phyloP scores from a whole-genome alignment of 225 moss, liverwort and hornwort genomes.

The Neckera pumila region DNA sequence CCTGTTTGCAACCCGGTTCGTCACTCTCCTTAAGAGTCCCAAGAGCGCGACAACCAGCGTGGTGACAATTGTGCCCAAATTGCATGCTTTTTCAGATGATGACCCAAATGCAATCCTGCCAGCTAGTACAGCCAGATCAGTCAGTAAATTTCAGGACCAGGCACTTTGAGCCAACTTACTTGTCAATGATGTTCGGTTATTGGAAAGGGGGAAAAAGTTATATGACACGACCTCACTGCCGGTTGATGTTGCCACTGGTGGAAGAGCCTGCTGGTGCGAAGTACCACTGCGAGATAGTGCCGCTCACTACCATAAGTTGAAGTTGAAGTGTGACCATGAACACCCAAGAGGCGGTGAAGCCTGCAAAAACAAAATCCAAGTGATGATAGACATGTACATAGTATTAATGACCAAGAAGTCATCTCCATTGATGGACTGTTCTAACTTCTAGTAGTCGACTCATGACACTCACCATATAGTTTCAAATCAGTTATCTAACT shows the following conservation, averaged over 20 bases:
- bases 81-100: constrained; percentile 72
- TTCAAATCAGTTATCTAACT: no score
- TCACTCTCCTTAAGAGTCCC: not conserved
- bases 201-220: not conserved
- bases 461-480: not conserved
- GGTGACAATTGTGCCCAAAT: constrained; percentile 13
- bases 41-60: constrained; percentile 25
- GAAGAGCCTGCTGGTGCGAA: constrained; percentile 36
- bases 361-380: not conserved
- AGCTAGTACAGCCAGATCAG: not conserved
- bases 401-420: not conserved
- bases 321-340: not conserved
- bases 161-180: not conserved
- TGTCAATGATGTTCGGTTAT: not conserved
- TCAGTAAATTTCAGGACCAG: not conserved
- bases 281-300: constrained; percentile 72
- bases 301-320: constrained; percentile 1
- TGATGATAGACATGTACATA: not conserved
- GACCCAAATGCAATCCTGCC: constrained; percentile 57
- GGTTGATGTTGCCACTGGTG: not conserved
- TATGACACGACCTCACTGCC: not conserved
- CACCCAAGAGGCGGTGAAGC: not conserved
- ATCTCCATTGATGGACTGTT: not conserved
- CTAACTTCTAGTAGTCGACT: not conserved
- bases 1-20: not conserved